These are phyloP conservation scores for Volvox carteri DNA, from an alignment of 163 green algal species.

Conservation along the genomic window DNA sequence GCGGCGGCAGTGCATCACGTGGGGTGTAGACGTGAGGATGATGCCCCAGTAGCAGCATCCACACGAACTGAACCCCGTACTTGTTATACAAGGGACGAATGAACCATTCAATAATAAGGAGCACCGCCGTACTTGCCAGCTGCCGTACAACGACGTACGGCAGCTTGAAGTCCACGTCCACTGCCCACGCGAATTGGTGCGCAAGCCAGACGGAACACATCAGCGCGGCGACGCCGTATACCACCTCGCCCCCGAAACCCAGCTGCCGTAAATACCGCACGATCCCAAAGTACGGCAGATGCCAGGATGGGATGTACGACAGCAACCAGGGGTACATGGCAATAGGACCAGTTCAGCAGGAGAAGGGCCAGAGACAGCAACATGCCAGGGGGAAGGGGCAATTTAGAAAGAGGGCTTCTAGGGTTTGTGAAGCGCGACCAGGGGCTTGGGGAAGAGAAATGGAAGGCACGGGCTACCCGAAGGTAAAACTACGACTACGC, in stretches of 20 bases:
- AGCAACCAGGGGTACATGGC: no score
- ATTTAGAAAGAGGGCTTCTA: no score
- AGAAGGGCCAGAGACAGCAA: no score
- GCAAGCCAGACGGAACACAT: neutral
- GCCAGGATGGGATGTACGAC: no score
- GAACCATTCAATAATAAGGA: neutral
- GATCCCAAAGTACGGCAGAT: no score
- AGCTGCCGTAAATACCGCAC: no score
- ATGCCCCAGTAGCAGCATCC: neutral
- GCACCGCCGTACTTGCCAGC: neutral
- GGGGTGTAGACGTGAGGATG: neutral
- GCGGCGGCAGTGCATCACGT: neutral
- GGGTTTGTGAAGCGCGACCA: no score
- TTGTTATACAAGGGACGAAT: neutral
- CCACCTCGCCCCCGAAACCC: neutral
- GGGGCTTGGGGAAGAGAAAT: no score
- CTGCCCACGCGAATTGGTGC: neutral
- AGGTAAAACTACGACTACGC: no score
- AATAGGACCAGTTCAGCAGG: no score
- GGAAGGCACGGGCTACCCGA: no score
- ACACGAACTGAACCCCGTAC: neutral
- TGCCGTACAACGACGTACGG: neutral
- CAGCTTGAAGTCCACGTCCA: neutral
- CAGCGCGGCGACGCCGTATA: neutral
- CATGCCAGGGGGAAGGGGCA: no score